These are phyloP conservation scores for Eutrema heterophyllum DNA, from an alignment of 345 rosid genomes.

Conservation along the genomic window DNA sequence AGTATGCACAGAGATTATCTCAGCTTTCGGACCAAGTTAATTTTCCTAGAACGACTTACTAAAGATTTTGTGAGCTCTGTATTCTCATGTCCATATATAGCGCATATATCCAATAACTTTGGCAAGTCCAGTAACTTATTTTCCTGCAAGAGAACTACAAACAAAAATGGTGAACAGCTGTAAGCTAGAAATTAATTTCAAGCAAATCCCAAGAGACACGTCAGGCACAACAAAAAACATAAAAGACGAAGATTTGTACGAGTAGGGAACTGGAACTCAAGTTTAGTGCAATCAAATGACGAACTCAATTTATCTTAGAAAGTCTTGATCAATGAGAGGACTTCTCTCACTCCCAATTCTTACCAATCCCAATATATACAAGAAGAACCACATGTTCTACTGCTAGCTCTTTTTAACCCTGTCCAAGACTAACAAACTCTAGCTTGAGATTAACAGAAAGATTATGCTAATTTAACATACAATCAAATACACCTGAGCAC, in stretches of 20 bases:
- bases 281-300: not conserved
- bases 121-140: conserved; percentile 85
- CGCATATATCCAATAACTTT: conserved; percentile 86
- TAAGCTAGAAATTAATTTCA: conserved; percentile 2
- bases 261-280: not conserved
- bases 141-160: conserved; percentile 91
- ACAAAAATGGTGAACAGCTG: conserved; percentile 42
- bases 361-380: not conserved
- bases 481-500: not conserved
- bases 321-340: not conserved
- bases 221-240: not conserved
- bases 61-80: conserved; percentile 68
- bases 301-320: not conserved
- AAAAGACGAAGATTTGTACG: not conserved
- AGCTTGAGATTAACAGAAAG: not conserved
- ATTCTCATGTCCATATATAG: conserved; percentile 90
- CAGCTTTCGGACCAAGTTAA: conserved; percentile 1
- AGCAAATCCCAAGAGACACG: not conserved
- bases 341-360: not conserved
- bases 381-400: not conserved
- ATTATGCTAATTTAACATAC: not conserved
- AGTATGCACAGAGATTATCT: not conserved
- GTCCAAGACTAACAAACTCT: not conserved
- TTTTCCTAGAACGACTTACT: conserved; percentile 39
- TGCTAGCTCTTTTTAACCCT: not conserved